Base-by-base conservation (phyloP, 257 asterid genomes). In the Asclepias syriaca region DNA sequence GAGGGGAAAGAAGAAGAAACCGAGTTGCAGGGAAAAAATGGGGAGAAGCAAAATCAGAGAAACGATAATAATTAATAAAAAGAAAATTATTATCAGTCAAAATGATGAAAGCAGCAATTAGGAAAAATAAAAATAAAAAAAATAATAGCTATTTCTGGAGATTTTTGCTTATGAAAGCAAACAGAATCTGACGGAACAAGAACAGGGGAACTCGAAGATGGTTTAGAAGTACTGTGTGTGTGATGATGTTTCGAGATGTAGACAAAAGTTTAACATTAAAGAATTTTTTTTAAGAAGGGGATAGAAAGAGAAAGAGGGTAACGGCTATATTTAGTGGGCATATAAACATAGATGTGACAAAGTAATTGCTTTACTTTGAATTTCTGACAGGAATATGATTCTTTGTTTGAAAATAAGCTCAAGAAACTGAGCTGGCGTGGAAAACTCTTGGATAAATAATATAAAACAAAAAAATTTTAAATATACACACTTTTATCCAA, bases 261-360 rank as follows among this genome's bases (percentile, higher is more conserved):
- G 18, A 48, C 56, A 49, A 48, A 15, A 43, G 2, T 6, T 6
- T 3, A 21, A 0, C 1, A 1, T 19, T 16, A 15, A 43, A 40
- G 54, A 45, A 11, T 46, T 14, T 24, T 5, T 2, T 14, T 1
- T 0, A 16, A 22, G 27, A 24, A 24, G 10, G 18, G 21, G 57
- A 66, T 4, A 15, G 6, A 4, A 4, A 61, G 21, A 61, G 45
- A n/a, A 61, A 66, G n/a, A 22, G 5, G 15, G 19, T 34, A 69
- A 69, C 73, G 73, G 73, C 73, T 69, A 69, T 69, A 54, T 54
- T 69, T 34, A 51, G 73, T 32, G 73, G 32, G 22, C 8, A 21
- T 11, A 4, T 1, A 3, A 67, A 48, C 43, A 60, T 22, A 13
- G 22, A 8, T 5, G 71, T n/a, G 57, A 48, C 58, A 46, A 12